These are phyloP conservation scores for Fusarium illudens DNA, from an alignment of 2,329 filamentous ascomycete species.

Conservation along the genomic window DNA sequence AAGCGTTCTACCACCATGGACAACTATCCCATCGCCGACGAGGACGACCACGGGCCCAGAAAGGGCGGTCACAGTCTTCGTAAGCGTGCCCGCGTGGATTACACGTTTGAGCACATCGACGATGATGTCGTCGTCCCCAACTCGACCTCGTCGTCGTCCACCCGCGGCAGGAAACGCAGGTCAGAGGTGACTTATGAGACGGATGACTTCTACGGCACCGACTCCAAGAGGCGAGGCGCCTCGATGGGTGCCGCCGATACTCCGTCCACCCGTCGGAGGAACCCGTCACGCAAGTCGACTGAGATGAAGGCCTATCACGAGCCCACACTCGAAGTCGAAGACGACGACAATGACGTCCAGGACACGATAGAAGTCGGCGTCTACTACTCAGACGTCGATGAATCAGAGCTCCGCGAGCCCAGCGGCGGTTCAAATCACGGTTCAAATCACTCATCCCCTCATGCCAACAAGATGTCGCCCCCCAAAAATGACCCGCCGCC, in stretches of 20 bases:
- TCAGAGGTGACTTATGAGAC: constrained; percentile 47
- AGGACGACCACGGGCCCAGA: constrained; percentile 59
- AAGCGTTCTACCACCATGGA: constrained; percentile 57
- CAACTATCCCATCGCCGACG: constrained; percentile 50
- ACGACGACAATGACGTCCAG: constrained; percentile 60
- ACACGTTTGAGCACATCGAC: constrained; percentile 62
- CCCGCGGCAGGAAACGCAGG: constrained; percentile 50
- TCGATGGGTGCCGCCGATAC: constrained; percentile 48
- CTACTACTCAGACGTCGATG: constrained; percentile 46
- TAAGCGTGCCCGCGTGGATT: constrained; percentile 65
- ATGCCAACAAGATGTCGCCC: constrained; percentile 32
- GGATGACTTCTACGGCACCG: constrained; percentile 44
- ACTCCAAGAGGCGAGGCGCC: constrained; percentile 49
- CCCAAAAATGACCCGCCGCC: constrained; percentile 20
- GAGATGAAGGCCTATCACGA: constrained; percentile 46
- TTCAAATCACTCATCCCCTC: constrained; percentile 43
- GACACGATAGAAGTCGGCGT: constrained; percentile 67
- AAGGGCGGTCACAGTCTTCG: constrained; percentile 68
- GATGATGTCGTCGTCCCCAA: constrained; percentile 54
- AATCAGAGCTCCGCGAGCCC: constrained; percentile 41
- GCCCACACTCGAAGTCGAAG: constrained; percentile 41
- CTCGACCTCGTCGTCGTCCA: constrained; percentile 46
- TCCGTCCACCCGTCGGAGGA: constrained; percentile 51
- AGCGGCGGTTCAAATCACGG: too few species aligned
- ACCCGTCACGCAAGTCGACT: constrained; percentile 51